Conservation (phyloP, 345 rosid genomes). For the Hibiscus syriacus region DNA sequence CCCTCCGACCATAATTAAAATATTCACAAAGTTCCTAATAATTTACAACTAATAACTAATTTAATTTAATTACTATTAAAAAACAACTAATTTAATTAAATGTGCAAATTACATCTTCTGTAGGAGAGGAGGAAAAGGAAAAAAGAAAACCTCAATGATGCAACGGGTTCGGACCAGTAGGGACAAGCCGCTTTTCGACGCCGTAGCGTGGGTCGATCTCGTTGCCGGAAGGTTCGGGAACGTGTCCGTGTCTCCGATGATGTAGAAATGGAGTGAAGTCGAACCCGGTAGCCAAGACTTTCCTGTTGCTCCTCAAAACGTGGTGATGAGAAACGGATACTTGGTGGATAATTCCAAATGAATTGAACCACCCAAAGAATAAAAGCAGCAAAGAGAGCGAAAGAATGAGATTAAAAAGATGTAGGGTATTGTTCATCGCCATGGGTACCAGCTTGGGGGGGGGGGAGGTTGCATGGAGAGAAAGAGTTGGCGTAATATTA, state of each 20-base stretch:
- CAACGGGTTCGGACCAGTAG: slow-evolving; percentile 79
- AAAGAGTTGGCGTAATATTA: not conserved
- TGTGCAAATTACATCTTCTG: not conserved
- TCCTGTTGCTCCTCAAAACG: slow-evolving; percentile 24
- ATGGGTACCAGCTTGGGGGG: not conserved
- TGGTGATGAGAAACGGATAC: slow-evolving; percentile 3
- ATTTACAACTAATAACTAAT: not conserved
- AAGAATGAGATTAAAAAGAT: slow-evolving; percentile 10
- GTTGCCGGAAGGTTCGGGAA: slow-evolving; percentile 18
- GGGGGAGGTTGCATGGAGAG: slow-evolving; percentile 7
- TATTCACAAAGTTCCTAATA: not conserved
- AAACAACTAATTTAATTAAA: too few relatives aligned
- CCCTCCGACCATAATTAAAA: too few relatives aligned
- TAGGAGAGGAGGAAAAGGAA: slow-evolving; percentile 4
- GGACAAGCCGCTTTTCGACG: slow-evolving; percentile 53
- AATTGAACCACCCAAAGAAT: slow-evolving; percentile 18
- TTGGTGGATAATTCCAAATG: not conserved
- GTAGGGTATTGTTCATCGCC: not conserved
- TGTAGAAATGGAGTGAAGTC: slow-evolving; percentile 7
- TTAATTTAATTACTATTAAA: not conserved
- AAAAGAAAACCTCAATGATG: slow-evolving; percentile 47
- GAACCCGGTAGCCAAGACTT: slow-evolving; percentile 18
- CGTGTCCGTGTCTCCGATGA: not conserved
- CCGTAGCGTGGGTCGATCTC: slow-evolving; percentile 50
- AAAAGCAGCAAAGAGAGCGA: slow-evolving; percentile 23